Evolutionary conservation across 176 grass and related monocot genomes (phyloP), one percentile per base, ranked within the genome.

Genomic region (Themeda triandra): DNA sequence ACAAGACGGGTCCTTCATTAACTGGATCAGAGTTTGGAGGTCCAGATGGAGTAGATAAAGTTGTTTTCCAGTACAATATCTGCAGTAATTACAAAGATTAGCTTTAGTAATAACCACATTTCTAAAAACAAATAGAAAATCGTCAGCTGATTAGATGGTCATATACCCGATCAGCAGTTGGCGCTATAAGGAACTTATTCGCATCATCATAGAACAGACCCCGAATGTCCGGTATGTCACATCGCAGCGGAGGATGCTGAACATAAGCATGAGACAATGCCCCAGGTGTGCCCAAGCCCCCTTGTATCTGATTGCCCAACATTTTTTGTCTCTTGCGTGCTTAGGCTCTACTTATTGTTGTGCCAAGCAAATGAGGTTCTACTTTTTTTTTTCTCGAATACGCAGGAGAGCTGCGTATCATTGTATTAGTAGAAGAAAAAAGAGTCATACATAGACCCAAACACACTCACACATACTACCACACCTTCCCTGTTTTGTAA

Each of bases 41-140:
- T 78, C 87, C 88, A 74, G 80, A 45, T 83, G 85, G 82, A 82
- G 83, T 83, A 63, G 83, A 88, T 70, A 77, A 54, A 69, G 77
- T 66, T 66, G 92, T 81, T 88, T 98, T 93, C 93, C 93, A 98
- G 86, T 92, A 98, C 56, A 98, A 90, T 75, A 98, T 90, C 96
- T 98, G 89, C 84, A 81, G 76, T 60, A 80, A 69, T 12, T 71
- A 21, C 59, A 19, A 29, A 78, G 35, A 24, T 88, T 58, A 88
- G 53, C 73, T 64, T 75, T 25, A 13, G 25, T 33, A 19, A 74
- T 53, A 64, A 80, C 54, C 53, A 64, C 40, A 40, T 76, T 69
- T 31, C 45, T 28, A 40, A 21, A n/a, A 48, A 23, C 11, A 72
- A 41, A 11, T 8, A n/a, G 35, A 39, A 80, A 81, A 17, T 33